phyloP scores from a whole-genome alignment of 306 rosid genomes.

The Abrus pulchellus region DNA sequence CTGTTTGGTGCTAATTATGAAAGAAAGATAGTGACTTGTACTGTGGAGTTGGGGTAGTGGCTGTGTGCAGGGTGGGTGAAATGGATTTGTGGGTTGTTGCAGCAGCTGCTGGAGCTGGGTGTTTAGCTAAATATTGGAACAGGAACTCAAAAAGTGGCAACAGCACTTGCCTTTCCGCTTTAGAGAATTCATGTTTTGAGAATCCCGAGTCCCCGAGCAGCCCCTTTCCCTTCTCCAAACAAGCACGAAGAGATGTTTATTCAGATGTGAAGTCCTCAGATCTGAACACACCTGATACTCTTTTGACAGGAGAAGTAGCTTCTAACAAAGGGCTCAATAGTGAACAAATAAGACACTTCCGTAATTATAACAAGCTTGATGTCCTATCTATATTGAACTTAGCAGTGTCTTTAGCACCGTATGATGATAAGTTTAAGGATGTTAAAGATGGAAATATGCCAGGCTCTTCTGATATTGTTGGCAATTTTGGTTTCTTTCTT shows the following conservation, averaged over 20 bases:
- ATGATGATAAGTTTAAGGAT: conserved; percentile 44
- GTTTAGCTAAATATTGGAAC: conserved; percentile 79
- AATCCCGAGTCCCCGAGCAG: conserved; percentile 50
- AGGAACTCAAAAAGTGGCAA: conserved; percentile 47
- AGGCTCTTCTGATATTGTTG: conserved; percentile 43
- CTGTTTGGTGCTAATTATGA: conserved; percentile 51
- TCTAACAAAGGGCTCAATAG: conserved; percentile 54
- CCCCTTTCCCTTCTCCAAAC: conserved; percentile 38
- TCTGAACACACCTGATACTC: conserved; percentile 40
- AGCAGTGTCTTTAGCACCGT: conserved; percentile 42
- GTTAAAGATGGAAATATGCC: conserved; percentile 48
- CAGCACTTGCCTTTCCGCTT: conserved; percentile 41
- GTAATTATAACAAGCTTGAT: conserved; percentile 45
- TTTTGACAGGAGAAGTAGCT: conserved; percentile 51
- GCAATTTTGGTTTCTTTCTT: conserved; percentile 35
- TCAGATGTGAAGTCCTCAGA: conserved; percentile 47
- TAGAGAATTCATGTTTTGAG: conserved; percentile 57
- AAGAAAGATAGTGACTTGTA: conserved; percentile 49
- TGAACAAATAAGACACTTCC: conserved; percentile 39
- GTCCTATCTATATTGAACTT: conserved; percentile 59
- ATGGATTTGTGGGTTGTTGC: conserved; percentile 95
- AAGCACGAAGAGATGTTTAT: conserved; percentile 40
- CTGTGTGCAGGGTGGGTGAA: conserved; percentile 35
- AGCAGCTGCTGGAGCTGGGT: conserved; percentile 85
- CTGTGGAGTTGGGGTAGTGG: conserved; percentile 60